Evolutionary conservation across 2,329 filamentous ascomycete genomes (phyloP).

Genomic region (Trichoderma polysporum): DNA sequence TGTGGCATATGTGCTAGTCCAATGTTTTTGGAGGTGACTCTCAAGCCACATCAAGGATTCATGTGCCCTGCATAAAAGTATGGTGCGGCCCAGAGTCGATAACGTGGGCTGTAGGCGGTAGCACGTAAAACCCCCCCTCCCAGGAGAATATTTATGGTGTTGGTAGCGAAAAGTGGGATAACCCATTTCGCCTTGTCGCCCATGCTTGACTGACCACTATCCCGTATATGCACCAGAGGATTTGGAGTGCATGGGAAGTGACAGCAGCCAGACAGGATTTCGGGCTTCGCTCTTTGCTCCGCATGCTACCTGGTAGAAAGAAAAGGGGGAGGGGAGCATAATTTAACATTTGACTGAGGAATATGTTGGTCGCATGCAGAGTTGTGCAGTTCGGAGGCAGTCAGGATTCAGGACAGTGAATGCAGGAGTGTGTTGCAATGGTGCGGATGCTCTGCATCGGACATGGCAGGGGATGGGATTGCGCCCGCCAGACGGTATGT

Average conservation of each 20-base stretch:
- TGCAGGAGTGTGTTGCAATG: constrained; percentile 13
- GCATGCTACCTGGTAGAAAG: background rate
- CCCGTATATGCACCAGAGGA: constrained; percentile 5
- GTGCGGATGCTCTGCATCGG: constrained; percentile 18
- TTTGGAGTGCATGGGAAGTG: constrained; percentile 1
- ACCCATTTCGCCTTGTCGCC: background rate
- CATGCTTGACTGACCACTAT: background rate
- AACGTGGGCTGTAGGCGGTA: background rate
- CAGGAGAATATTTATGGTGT: background rate
- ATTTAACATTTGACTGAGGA: background rate
- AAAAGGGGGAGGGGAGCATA: background rate
- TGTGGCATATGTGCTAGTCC: background rate
- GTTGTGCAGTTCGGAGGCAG: constrained; percentile 4
- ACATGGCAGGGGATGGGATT: constrained; percentile 11
- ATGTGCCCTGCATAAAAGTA: background rate
- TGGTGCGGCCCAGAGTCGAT: background rate
- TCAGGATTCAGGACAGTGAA: background rate
- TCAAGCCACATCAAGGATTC: background rate
- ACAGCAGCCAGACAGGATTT: background rate
- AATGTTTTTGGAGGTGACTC: background rate
- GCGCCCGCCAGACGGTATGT: background rate
- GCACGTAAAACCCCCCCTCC: background rate
- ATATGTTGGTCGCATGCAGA: background rate
- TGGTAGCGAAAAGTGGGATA: background rate
- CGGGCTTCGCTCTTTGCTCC: background rate